Conservation (phyloP, 1,284 basidiomycete genomes). For the Trametes sp. region DNA sequence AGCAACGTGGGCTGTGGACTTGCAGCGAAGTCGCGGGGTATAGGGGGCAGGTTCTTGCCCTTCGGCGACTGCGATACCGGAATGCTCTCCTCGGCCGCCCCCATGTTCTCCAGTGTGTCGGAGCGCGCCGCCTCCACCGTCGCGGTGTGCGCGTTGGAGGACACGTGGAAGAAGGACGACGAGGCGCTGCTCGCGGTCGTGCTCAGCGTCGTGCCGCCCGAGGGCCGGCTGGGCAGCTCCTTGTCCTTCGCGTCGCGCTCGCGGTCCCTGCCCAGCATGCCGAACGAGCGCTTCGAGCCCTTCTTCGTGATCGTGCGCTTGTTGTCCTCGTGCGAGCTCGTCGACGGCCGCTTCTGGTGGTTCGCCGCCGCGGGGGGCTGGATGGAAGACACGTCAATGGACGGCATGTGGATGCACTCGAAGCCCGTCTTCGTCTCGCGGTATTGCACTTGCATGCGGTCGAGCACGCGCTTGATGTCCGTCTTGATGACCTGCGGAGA, state of each 20-base stretch:
- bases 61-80: conserved; percentile 52
- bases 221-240: conserved; percentile 58
- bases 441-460: conserved; percentile 94
- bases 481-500: conserved; percentile 80
- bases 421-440: conserved; percentile 91
- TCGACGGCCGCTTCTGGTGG: conserved; percentile 59
- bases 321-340: conserved; percentile 56
- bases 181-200: conserved; percentile 76
- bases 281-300: conserved; percentile 78
- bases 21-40: conserved; percentile 67
- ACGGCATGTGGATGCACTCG: conserved; percentile 95
- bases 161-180: conserved; percentile 82
- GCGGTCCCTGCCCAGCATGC: conserved; percentile 53
- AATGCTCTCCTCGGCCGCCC: conserved; percentile 47
- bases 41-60: conserved; percentile 73
- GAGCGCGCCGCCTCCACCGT: conserved; percentile 46
- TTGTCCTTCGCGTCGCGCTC: conserved; percentile 50
- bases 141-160: conserved; percentile 59
- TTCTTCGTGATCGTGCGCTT: conserved; percentile 72
- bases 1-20: conserved; percentile 47
- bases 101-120: conserved; percentile 41
- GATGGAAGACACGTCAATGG: conserved; percentile 87
- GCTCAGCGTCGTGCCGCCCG: conserved; percentile 59
- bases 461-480: conserved; percentile 88
- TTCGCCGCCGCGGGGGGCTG: conserved; percentile 44